Base-by-base conservation (phyloP, 495 filamentous ascomycete species). In the Penicillium argentinense region DNA sequence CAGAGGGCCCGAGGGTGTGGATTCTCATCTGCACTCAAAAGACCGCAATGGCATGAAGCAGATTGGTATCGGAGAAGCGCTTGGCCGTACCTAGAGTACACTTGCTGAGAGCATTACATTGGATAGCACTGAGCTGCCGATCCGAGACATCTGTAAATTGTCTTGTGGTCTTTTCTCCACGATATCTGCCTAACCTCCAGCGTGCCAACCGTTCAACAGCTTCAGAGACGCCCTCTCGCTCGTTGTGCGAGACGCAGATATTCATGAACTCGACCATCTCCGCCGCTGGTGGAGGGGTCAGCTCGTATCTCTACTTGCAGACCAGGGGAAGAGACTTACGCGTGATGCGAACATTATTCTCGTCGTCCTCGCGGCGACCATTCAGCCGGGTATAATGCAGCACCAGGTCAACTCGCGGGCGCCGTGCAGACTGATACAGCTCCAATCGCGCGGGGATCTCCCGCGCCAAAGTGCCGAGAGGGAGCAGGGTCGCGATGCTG, bases 351-450 rank as follows among this genome's bases (percentile, higher is more conserved):
- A 16, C 22, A 3, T 37, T 33, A 2, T 29, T 12, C 4, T 14
- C 2, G 24, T 49, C 45, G 25, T 54, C 39, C 4, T 49, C 49
- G 26, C 46, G 41, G 9, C 45, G 45, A 17, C 42, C 54, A 24
- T 57, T 54, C 26, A 47, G 4, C 3, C 50, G 41, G 8, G 42
- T 54, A 22, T 23, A 50, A 8, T 53, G n/a, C 8, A 56, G 53
- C 9, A 53, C 45, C n/a, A 47, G 19, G 1, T 67, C 55, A 1
- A 65, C 47, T 1, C 62, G 52, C 2, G 51, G 43, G 1, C 51
- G 57, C 14, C 82, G 57, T 11, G 75, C 69, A 14, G 66, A 53
- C 42, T 84, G 67, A 51, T 84, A 87, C 6, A 85, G 45, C 48
- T 66, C 57, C 12, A 85, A 57, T 2, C 80, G 68, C 3, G 62